A percentile compares a stretch with the other conserved stretches of the same genome.
Conservation (phyloP, 441 rosid genomes). For the Omphalea diandra region DNA sequence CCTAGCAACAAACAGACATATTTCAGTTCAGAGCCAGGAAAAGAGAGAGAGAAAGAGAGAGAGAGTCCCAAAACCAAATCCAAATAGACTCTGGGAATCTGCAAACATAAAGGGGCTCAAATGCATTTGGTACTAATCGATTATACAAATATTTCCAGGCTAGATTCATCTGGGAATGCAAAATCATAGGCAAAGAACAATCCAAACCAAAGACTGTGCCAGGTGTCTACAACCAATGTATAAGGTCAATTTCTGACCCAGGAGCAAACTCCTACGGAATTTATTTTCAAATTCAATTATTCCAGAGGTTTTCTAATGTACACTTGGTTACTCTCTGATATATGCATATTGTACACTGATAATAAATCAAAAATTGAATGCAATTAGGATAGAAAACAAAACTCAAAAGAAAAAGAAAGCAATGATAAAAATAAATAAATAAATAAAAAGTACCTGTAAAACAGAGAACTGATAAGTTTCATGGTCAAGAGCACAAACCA, state of each 20-base stretch:
- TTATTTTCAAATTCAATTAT: background rate
- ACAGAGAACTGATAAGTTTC: conserved; percentile 76
- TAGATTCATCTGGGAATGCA: background rate
- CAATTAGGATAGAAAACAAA: conserved; percentile 6
- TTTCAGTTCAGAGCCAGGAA: conserved; percentile 16
- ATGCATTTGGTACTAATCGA: background rate
- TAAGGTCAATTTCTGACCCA: background rate
- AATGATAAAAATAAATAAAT: conserved; percentile 5
- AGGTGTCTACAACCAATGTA: background rate
- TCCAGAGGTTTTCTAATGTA: background rate
- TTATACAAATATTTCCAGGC: background rate
- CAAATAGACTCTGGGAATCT: background rate
- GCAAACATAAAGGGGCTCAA: background rate
- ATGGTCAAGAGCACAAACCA: conserved; percentile 82
- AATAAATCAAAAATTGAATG: background rate
- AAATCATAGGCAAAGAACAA: background rate
- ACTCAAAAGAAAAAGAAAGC: conserved; percentile 1
- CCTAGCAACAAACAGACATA: conserved; percentile 42
- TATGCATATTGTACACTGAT: background rate
- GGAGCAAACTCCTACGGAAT: background rate
- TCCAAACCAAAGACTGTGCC: background rate
- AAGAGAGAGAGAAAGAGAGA: background rate
- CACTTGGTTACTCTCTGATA: background rate
- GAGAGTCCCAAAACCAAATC: background rate
- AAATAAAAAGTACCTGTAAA: conserved; percentile 59